Evolutionary conservation across 352 stramenopile genomes (phyloP).

Genomic region (Phytophthora fragariaefolia): DNA sequence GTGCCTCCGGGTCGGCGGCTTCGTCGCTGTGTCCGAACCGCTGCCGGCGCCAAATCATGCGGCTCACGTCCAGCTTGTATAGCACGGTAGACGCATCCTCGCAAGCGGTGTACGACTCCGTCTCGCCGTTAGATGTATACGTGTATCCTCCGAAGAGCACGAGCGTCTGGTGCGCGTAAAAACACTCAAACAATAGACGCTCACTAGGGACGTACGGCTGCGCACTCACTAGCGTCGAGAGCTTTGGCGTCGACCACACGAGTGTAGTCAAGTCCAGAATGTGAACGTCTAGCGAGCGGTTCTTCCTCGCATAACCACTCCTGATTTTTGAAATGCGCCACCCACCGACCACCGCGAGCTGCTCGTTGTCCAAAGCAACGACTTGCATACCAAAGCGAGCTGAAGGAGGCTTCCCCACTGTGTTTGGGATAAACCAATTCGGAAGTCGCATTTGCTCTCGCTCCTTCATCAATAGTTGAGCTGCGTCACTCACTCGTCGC

Average conservation of each 20-base stretch:
- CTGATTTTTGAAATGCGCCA: constrained; percentile 29
- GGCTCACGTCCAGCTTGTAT: constrained; percentile 67
- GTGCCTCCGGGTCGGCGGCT: constrained; percentile 5
- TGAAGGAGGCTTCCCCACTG: constrained; percentile 57
- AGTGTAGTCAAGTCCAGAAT: constrained; percentile 55
- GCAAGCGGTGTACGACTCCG: constrained; percentile 41
- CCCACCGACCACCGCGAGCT: constrained; percentile 50
- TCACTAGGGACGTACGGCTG: constrained; percentile 37
- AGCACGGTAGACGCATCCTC: constrained; percentile 38
- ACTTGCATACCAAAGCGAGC: constrained; percentile 58
- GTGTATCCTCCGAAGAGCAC: constrained; percentile 60
- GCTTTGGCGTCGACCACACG: constrained; percentile 57
- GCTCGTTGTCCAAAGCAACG: constrained; percentile 47
- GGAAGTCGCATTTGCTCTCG: constrained; percentile 16
- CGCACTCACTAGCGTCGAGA: constrained; percentile 50
- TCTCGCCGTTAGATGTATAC: constrained; percentile 50
- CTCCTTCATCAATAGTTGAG: constrained; percentile 23
- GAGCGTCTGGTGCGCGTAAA: constrained; percentile 46
- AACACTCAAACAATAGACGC: constrained; percentile 60
- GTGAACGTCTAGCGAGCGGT: constrained; percentile 44
- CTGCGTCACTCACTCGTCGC: constrained; percentile 17
- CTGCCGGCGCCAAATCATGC: constrained; percentile 77
- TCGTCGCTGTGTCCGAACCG: constrained; percentile 24
- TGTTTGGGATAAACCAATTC: constrained; percentile 48
- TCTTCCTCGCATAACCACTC: constrained; percentile 11